Evolutionary conservation across 2,329 filamentous ascomycete species (phyloP).

Genomic region (Epichloe hybrida): DNA sequence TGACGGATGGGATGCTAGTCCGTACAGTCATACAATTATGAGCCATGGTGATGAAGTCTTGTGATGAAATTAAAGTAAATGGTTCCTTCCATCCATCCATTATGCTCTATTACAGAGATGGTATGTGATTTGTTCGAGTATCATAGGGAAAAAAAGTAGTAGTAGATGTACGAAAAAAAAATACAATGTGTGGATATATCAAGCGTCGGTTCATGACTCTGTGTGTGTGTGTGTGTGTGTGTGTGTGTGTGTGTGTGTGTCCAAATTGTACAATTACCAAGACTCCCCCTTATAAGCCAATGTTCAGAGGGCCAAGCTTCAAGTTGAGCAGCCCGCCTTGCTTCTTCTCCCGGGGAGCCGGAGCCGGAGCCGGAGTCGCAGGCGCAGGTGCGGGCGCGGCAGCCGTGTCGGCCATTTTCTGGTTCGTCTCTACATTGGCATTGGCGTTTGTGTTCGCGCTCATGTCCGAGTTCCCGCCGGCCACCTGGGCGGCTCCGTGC

Average conservation of each 20-base stretch:
- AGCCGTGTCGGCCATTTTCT: not conserved
- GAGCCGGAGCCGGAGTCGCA: not conserved
- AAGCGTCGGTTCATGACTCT: not conserved
- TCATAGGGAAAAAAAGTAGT: too few relatives aligned
- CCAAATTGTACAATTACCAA: not conserved
- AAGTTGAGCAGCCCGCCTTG: not conserved
- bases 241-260: too few relatives aligned
- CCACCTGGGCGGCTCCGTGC: not conserved
- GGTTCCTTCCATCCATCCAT: too few relatives aligned
- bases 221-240: too few relatives aligned
- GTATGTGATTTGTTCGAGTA: too few relatives aligned
- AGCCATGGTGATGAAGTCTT: too few relatives aligned
- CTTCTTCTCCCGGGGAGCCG: not conserved
- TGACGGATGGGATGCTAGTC: too few relatives aligned
- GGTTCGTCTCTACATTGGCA: not conserved
- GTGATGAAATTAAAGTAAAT: too few relatives aligned
- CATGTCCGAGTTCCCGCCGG: too few relatives aligned
- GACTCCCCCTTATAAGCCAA: not conserved
- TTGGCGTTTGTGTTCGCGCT: too few relatives aligned
- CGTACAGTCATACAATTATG: too few relatives aligned
- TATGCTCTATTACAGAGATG: too few relatives aligned
- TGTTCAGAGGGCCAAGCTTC: not conserved
- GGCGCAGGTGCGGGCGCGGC: not conserved
- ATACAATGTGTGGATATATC: not conserved
- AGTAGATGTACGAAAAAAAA: not conserved